These are phyloP conservation scores for Geoglossum cookeanum DNA, from an alignment of 2,329 filamentous ascomycete species.

Conservation along the genomic window DNA sequence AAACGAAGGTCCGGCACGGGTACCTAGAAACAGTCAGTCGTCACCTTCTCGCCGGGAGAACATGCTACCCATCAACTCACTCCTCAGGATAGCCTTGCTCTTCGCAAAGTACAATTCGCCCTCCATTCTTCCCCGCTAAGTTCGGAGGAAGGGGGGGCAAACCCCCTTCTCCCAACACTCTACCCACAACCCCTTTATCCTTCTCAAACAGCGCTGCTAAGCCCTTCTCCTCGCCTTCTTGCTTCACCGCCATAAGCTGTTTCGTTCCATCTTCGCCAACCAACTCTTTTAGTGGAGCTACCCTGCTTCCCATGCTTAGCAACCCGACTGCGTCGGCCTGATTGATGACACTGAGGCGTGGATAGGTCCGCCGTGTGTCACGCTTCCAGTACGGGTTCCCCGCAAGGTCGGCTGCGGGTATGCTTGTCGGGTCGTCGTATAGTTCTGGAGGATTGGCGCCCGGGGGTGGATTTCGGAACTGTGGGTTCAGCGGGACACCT, in stretches of 20 bases:
- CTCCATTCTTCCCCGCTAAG: slow-evolving; percentile 15
- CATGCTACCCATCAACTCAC: neutral
- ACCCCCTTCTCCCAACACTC: slow-evolving; percentile 54
- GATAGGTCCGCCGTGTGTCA: slow-evolving; percentile 67
- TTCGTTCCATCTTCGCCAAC: slow-evolving; percentile 55
- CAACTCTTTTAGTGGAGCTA: slow-evolving; percentile 52
- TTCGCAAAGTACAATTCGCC: neutral
- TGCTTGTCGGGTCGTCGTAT: slow-evolving; percentile 68
- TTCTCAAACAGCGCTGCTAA: slow-evolving; percentile 57
- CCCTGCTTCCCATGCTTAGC: slow-evolving; percentile 66
- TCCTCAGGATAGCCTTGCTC: neutral
- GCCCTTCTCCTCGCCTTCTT: slow-evolving; percentile 52
- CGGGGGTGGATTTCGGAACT: slow-evolving; percentile 75
- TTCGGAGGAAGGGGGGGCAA: slow-evolving; percentile 74
- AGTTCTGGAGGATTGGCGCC: slow-evolving; percentile 47
- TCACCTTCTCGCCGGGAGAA: neutral
- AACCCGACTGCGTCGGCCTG: slow-evolving; percentile 77
- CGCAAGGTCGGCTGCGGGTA: slow-evolving; percentile 71
- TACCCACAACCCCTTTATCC: slow-evolving; percentile 31
- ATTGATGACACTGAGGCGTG: slow-evolving; percentile 55
- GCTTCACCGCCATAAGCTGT: slow-evolving; percentile 56
- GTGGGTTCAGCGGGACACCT: slow-evolving; percentile 80
- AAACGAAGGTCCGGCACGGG: slow-evolving; percentile 2
- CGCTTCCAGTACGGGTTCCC: slow-evolving; percentile 96
- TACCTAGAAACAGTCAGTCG: neutral